Evolutionary conservation across 129 eudicot genomes (phyloP), one percentile per base, ranked within the genome.

Genomic region (Centella asiatica): DNA sequence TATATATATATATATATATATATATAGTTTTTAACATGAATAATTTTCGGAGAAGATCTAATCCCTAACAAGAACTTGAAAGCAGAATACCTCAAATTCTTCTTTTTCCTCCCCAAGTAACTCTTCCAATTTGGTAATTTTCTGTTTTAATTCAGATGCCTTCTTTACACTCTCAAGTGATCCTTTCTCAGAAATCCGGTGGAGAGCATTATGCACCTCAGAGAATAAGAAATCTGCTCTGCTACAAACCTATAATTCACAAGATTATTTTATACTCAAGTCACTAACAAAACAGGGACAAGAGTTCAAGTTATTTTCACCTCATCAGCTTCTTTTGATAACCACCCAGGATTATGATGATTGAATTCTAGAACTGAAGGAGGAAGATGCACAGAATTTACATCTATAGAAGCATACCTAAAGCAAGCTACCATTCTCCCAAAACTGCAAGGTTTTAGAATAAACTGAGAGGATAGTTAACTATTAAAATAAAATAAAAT

Each of bases 371-470:
- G 76, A 28, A 55, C 75, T 60, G 84, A 53, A 17, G 88, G 88
- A 18, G 88, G 88, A n/a, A 82, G 81, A 46, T 57, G 69, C 14
- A 82, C 81, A 20, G 85, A 78, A 66, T 82, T 73, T 44, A 82
- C 79, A 65, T 44, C 62, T n/a, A 78, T 82, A 20, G 88, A 72
- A 36, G 88, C 80, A 75, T 82, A 82, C 5, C 79, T 71, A 33
- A 82, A 82, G 50, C 88, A 82, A 12, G 84, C 84, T 37, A 78
- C 81, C 88, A 82, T 82, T 45, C 69, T 72, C 20, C 84, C 88
- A 28, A 73, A 82, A 56, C 88, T 82, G 84, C 74, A 67, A 32
- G 9, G 4, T 47, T 44, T 2, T 3, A 9, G 22, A 54, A n/a
- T 31, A 24, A 7, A 7, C 13, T 17, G 3, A 24, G 48, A 44